Evolutionary conservation across 108 stramenopile species (phyloP).

Genomic region (Chaetoceros tenuissimus): DNA sequence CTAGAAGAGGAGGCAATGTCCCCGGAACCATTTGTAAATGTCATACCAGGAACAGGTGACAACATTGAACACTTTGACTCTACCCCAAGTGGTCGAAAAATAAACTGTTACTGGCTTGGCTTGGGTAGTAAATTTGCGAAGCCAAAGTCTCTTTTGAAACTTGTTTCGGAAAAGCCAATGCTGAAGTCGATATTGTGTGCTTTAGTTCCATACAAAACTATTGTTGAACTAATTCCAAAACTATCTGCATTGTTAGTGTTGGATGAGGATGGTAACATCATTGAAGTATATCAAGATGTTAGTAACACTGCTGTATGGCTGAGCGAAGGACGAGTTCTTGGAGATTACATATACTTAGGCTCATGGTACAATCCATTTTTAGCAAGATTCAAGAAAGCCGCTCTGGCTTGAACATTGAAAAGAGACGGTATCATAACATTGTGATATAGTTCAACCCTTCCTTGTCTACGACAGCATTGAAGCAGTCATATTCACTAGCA

Average conservation of each 20-base stretch:
- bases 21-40: constrained; percentile 13
- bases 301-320: constrained; percentile 17
- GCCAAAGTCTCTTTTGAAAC: constrained; percentile 18
- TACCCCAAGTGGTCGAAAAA: constrained; percentile 6
- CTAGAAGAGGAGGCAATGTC: constrained; percentile 1
- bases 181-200: constrained; percentile 11
- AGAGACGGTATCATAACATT: too few species aligned
- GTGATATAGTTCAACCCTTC: too few species aligned
- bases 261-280: constrained; percentile 17
- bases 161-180: constrained; percentile 13
- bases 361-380: constrained; percentile 26
- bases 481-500: constrained; percentile 25
- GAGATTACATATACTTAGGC: constrained; percentile 19
- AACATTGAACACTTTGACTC: constrained; percentile 17
- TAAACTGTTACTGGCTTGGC: constrained; percentile 19
- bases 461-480: constrained; percentile 22
- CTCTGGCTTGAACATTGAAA: too few species aligned
- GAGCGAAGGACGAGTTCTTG: constrained; percentile 16
- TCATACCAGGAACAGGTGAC: constrained; percentile 27
- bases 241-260: constrained; percentile 22
- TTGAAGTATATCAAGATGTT: constrained; percentile 13
- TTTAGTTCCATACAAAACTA: constrained; percentile 17
- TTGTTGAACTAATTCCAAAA: constrained; percentile 24
- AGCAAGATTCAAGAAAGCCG: constrained; percentile 7
- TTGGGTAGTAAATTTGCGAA: constrained; percentile 10